Conservation (phyloP, 139 green algal species). For the Raphidocelis subcapitata region DNA sequence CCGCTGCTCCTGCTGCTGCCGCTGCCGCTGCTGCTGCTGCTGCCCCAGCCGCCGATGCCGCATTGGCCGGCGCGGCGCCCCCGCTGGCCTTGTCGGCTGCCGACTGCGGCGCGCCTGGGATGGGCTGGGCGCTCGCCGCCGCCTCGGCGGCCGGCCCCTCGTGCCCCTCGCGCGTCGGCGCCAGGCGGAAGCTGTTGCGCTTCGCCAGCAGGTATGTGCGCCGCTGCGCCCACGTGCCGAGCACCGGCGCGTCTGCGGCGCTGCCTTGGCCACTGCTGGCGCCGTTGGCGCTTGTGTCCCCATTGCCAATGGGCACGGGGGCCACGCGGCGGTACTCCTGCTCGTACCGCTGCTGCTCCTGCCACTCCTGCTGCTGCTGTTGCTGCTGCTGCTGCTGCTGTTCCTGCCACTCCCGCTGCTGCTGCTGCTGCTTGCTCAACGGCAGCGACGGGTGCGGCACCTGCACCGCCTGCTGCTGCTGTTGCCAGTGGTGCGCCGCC, state of each 20-base stretch:
- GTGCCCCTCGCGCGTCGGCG: neutral
- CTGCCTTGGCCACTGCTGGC: neutral
- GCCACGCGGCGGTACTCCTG: neutral
- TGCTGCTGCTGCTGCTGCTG: too few relatives aligned
- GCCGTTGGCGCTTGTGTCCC: neutral
- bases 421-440: too few relatives aligned
- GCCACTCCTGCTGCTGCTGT: slow-evolving; percentile 3
- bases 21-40: neutral
- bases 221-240: slow-evolving; percentile 42
- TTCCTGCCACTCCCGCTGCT: too few relatives aligned
- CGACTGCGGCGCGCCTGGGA: neutral
- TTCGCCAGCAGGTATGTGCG: too few relatives aligned
- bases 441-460: too few relatives aligned
- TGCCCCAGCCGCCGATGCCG: neutral
- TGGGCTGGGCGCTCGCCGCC: neutral
- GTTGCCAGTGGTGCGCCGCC: too few relatives aligned
- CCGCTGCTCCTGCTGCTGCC: slow-evolving; percentile 9
- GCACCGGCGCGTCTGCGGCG: slow-evolving; percentile 4
- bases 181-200: slow-evolving; percentile 14
- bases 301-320: neutral
- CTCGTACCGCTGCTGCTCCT: slow-evolving; percentile 3
- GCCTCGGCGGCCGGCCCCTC: slow-evolving; percentile 3
- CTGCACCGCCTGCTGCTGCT: too few relatives aligned
- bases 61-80: too few relatives aligned
- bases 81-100: neutral